Evolutionary conservation across 768 basidiomycete species (phyloP), one percentile per base, ranked within the genome.

Genomic region (Ephemerocybe angulata): DNA sequence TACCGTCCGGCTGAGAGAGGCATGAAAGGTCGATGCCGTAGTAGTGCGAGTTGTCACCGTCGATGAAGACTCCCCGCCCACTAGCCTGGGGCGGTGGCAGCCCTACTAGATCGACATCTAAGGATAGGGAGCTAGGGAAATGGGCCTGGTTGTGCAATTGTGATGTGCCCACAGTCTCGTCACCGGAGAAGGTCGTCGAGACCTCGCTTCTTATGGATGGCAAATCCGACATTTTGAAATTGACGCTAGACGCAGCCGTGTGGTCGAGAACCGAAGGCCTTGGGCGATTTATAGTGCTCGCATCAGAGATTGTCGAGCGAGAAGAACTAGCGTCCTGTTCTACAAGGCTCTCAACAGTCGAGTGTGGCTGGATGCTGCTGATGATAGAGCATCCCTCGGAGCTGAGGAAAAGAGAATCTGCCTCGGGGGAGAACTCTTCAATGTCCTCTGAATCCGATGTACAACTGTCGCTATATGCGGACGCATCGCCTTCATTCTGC

Each of bases 1-100:
- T 57, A 17, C 66, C 67, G 37, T 65, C 63, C 13, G 67, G 67
- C 49, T 71, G 68, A 25, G 66, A 60, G 22, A 68, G 30, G 55
- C 35, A 51, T 31, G 55, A 56, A 22, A 56, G 29, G 37, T 56
- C 55, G 31, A 56, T 50, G 33, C 49, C 55, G n/a, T 50, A 56
- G 50, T 44, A 50, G 41, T 25, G 50, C 41, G 35, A 41, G 31
- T 28, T 56, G 41, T 51, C 48, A 33, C 42, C 30, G 25, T 55
- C 47, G 12, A 43, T 37, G 48, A 49, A 49, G 11, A 47, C 33
- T 19, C 55, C 50, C 3, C 40, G 48, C 35, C n/a, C 30, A 35
- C 35, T 13, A 17, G 31, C 13, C 2, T 19, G 28, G 15, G 27
- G 21, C 12, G 42, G 10, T 33, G 55, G 55, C 12, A 56, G 22